Percentiles rank a stretch among this genome's conserved stretches.
Conservation (phyloP, 768 basidiomycete species). For the Psilocybe sp. region DNA sequence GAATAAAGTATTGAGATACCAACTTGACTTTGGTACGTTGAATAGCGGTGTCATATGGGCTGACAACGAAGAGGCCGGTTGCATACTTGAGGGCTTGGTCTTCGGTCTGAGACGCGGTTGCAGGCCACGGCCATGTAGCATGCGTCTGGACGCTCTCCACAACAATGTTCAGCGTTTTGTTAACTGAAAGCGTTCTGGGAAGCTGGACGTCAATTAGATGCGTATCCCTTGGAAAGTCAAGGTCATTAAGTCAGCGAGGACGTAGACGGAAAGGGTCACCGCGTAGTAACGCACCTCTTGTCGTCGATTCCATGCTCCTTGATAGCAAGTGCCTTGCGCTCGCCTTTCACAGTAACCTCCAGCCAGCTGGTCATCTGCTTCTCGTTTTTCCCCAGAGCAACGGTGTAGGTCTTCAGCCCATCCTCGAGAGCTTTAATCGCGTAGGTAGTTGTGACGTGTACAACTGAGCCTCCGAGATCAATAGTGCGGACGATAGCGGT, state of each 20-base stretch:
- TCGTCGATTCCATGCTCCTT: conserved; percentile 46
- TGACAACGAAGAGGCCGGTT: conserved; percentile 76
- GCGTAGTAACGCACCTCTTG: conserved; percentile 43
- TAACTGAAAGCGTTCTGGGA: conserved; percentile 54
- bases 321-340: conserved; percentile 48
- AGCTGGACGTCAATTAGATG: conserved; percentile 62
- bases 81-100: conserved; percentile 78
- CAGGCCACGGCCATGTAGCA: conserved; percentile 73
- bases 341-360: conserved; percentile 79
- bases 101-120: conserved; percentile 68
- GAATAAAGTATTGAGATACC: conserved; percentile 20
- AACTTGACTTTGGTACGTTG: conserved; percentile 89
- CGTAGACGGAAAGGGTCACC: conserved; percentile 1
- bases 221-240: conserved; percentile 30
- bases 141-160: conserved; percentile 80
- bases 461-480: conserved; percentile 86
- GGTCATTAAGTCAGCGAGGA: background rate
- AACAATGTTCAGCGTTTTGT: conserved; percentile 71
- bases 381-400: conserved; percentile 65
- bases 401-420: conserved; percentile 59
- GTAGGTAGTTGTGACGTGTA: conserved; percentile 88
- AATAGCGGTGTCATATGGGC: conserved; percentile 76
- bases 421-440: conserved; percentile 71
- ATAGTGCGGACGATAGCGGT: conserved; percentile 85
- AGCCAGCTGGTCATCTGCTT: conserved; percentile 70